Evolutionary conservation across 2,329 filamentous ascomycete genomes (phyloP).

Genomic region (Arthroderma sp.): DNA sequence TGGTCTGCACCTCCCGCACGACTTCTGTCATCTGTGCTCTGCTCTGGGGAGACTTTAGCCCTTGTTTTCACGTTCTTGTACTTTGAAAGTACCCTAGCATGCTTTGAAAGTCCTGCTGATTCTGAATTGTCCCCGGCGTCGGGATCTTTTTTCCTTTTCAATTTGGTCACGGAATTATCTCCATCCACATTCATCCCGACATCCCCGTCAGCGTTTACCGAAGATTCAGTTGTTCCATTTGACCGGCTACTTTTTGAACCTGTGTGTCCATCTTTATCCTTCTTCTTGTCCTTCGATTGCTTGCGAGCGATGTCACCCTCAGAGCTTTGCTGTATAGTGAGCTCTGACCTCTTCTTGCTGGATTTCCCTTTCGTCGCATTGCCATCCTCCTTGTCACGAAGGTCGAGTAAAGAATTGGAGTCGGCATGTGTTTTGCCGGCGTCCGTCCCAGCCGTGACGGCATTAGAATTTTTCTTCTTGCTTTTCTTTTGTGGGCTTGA

Average conservation of each 20-base stretch:
- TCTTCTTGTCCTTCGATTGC: not conserved
- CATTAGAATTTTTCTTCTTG: slow-evolving; percentile 5
- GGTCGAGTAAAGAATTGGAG: not conserved
- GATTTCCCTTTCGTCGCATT: not conserved
- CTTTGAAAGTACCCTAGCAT: slow-evolving; percentile 17
- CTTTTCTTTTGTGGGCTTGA: slow-evolving; percentile 12
- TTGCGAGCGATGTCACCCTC: too few species aligned
- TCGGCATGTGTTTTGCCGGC: not conserved
- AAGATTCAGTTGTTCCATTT: slow-evolving; percentile 20
- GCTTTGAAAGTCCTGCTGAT: slow-evolving; percentile 9
- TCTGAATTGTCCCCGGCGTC: slow-evolving; percentile 29
- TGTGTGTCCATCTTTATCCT: slow-evolving; percentile 7
- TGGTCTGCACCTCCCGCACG: not conserved
- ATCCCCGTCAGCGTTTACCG: slow-evolving; percentile 9
- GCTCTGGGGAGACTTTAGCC: slow-evolving; percentile 7
- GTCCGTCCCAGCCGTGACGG: not conserved
- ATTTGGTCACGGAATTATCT: too few species aligned
- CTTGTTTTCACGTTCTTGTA: slow-evolving; percentile 14
- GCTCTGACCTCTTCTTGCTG: not conserved
- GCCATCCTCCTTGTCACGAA: not conserved
- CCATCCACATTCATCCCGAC: not conserved
- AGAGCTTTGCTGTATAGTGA: not conserved
- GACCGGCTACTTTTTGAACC: slow-evolving; percentile 2
- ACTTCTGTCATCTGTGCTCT: too few species aligned
- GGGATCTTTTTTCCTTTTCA: slow-evolving; percentile 2